Evolutionary conservation across 257 asterid species (phyloP).

Genomic region (Leonotis leonurus): DNA sequence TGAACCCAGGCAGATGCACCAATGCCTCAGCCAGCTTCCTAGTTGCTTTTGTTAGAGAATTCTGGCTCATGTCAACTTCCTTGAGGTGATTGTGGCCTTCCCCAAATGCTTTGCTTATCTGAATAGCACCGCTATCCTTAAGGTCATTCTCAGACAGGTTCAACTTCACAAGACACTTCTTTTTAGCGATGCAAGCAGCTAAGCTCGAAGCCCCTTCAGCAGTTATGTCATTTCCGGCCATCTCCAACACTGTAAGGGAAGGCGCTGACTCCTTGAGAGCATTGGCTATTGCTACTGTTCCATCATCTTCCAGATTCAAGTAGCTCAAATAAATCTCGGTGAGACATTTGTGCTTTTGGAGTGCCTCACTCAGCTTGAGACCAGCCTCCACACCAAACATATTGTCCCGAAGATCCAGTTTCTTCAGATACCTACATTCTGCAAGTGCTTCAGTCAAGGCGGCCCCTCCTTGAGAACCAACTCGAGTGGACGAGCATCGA

Average conservation of each 20-base stretch:
- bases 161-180: constrained; percentile 57
- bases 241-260: constrained; percentile 60
- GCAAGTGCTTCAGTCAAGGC: constrained; percentile 79
- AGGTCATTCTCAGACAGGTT: constrained; percentile 76
- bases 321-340: constrained; percentile 73
- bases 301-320: constrained; percentile 82
- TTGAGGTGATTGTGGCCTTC: constrained; percentile 52
- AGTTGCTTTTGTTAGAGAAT: constrained; percentile 53
- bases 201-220: constrained; percentile 58
- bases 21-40: constrained; percentile 57
- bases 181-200: constrained; percentile 51
- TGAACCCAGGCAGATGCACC: constrained; percentile 50
- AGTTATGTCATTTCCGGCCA: constrained; percentile 93
- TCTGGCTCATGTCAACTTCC: constrained; percentile 76
- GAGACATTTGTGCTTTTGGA: constrained; percentile 39
- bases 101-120: constrained; percentile 50
- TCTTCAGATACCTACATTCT: constrained; percentile 53
- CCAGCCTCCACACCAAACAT: constrained; percentile 87
- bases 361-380: constrained; percentile 61
- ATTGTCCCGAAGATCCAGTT: constrained; percentile 92
- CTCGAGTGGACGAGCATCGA: constrained; percentile 93
- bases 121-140: constrained; percentile 81
- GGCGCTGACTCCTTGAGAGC: constrained; percentile 65
- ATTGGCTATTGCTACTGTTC: constrained; percentile 63
- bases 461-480: constrained; percentile 74